Conservation (phyloP, 2,329 filamentous ascomycete genomes). For the Fusarium annulatum region DNA sequence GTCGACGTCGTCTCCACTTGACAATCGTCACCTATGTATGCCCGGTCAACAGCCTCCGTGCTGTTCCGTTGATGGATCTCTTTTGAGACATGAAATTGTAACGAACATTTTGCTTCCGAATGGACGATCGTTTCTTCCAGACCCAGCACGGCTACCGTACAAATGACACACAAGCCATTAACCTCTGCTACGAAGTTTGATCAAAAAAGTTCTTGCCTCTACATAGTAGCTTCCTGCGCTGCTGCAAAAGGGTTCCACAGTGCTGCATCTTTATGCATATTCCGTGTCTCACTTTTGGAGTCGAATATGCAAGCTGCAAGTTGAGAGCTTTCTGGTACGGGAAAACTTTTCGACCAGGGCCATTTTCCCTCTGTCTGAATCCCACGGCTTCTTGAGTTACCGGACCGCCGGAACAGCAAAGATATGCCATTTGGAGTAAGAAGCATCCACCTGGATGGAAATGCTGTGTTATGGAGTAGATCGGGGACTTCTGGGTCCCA, state of each 20-base stretch:
- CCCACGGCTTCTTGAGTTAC: slow-evolving; percentile 1
- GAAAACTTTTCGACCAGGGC: slow-evolving; percentile 32
- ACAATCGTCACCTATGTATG: slow-evolving; percentile 2
- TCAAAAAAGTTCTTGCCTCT: neutral
- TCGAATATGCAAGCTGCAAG: slow-evolving; percentile 29
- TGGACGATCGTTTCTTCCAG: neutral
- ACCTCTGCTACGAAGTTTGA: slow-evolving; percentile 4
- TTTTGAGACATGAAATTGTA: neutral
- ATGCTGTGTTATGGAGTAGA: neutral
- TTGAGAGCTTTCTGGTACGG: slow-evolving; percentile 8
- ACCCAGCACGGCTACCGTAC: neutral
- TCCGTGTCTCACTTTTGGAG: slow-evolving; percentile 13
- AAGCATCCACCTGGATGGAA: slow-evolving; percentile 1
- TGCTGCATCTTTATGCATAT: slow-evolving; percentile 20
- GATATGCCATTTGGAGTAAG: neutral
- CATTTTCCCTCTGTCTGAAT: neutral
- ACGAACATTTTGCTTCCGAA: neutral
- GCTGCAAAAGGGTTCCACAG: slow-evolving; percentile 27
- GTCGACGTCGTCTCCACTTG: slow-evolving; percentile 23
- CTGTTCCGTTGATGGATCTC: slow-evolving; percentile 24
- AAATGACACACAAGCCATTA: neutral
- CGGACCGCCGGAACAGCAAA: slow-evolving; percentile 19
- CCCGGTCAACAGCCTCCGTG: slow-evolving; percentile 15
- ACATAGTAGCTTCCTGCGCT: neutral
- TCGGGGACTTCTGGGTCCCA: slow-evolving; percentile 4